Percentiles rank a stretch among this genome's conserved stretches.
Evolutionary conservation across 495 filamentous ascomycete species (phyloP).

Genomic region (Penicillium pulvis): DNA sequence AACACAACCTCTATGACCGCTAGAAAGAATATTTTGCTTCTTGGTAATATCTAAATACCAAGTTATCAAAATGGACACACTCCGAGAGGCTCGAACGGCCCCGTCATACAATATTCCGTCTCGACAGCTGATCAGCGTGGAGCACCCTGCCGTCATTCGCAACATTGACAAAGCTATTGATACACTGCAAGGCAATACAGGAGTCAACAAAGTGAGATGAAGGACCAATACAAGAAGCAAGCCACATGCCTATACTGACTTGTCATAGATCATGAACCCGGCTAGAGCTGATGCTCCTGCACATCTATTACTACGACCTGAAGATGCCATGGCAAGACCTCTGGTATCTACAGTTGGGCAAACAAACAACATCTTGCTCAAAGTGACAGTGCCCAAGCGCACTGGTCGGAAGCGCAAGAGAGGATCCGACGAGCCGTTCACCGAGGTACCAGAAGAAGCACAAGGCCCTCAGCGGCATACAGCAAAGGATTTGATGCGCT

Average conservation of each 20-base stretch:
- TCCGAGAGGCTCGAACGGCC: slow-evolving; percentile 37
- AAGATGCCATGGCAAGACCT: slow-evolving; percentile 75
- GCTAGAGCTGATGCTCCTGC: slow-evolving; percentile 44
- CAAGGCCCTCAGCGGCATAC: slow-evolving; percentile 24
- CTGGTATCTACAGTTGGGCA: slow-evolving; percentile 67
- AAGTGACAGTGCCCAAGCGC: slow-evolving; percentile 82
- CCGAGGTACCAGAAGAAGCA: slow-evolving; percentile 18
- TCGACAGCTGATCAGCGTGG: slow-evolving; percentile 70
- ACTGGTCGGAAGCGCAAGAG: slow-evolving; percentile 83
- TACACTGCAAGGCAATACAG: slow-evolving; percentile 69
- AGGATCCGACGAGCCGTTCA: slow-evolving; percentile 68
- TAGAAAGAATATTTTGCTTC: not conserved
- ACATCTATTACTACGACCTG: slow-evolving; percentile 67
- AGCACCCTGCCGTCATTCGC: slow-evolving; percentile 83
- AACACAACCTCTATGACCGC: not conserved
- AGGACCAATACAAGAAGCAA: too few species aligned
- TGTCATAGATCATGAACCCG: slow-evolving; percentile 44
- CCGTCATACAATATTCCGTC: slow-evolving; percentile 63
- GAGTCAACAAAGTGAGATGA: slow-evolving; percentile 63
- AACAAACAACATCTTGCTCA: slow-evolving; percentile 81
- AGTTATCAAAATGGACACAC: slow-evolving; percentile 21
- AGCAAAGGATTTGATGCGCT: slow-evolving; percentile 56
- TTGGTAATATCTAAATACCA: not conserved
- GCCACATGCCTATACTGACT: slow-evolving; percentile 12
- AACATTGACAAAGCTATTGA: slow-evolving; percentile 80